Conservation (phyloP, 2,329 filamentous ascomycete genomes). For the Xylariales sp. region DNA sequence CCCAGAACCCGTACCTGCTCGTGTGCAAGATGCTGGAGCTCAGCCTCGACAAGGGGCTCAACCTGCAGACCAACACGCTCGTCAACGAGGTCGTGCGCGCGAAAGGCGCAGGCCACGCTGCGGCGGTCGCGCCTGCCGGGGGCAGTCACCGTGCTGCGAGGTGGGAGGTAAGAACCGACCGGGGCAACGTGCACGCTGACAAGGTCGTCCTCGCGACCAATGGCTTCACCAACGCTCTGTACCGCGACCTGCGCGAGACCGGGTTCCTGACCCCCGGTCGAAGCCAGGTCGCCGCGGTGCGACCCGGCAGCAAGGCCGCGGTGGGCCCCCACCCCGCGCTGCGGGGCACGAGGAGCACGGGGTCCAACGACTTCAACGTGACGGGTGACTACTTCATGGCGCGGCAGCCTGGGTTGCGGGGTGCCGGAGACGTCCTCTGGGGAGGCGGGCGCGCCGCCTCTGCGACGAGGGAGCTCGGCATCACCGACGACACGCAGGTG, state of each 20-base stretch:
- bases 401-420: conserved; percentile 17
- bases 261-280: conserved; percentile 37
- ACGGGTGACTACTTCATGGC: conserved; percentile 33
- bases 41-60: conserved; percentile 6
- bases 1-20: conserved; percentile 12
- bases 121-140: conserved; percentile 1
- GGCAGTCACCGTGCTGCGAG: conserved; percentile 8
- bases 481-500: conserved; percentile 6
- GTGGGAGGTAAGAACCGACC: conserved; percentile 34
- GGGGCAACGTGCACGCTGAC: conserved; percentile 32
- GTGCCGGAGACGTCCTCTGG: conserved; percentile 25
- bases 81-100: conserved; percentile 21
- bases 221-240: conserved; percentile 39
- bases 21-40: conserved; percentile 8
- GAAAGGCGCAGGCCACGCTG: too few relatives aligned
- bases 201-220: conserved; percentile 46
- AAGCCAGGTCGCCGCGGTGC: conserved; percentile 40
- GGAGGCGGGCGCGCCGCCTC: conserved; percentile 19
- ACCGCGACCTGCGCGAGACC: conserved; percentile 32
- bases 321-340: conserved; percentile 18
- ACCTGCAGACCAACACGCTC: conserved; percentile 41
- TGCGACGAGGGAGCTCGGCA: conserved; percentile 11
- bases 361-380: conserved; percentile 19
- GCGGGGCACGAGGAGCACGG: conserved; percentile 11
- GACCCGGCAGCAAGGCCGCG: conserved; percentile 22